These are phyloP conservation scores for Candida sojae DNA, from an alignment of 1,139 yeast species.

Conservation along the genomic window DNA sequence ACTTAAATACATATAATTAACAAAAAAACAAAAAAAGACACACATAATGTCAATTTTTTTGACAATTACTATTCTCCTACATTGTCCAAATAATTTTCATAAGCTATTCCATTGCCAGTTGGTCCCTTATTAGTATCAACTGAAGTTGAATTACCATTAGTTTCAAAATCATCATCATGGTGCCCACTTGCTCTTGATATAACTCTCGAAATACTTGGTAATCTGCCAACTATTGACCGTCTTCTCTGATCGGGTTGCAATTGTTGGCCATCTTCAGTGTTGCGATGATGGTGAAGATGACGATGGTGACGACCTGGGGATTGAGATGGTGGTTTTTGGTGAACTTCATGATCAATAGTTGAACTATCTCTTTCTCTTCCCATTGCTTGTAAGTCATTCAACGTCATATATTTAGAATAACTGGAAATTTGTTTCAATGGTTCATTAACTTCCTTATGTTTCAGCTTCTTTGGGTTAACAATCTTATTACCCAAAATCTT, in stretches of 20 bases:
- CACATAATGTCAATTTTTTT: not conserved
- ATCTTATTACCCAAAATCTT: slow-evolving; percentile 79
- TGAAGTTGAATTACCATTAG: not conserved
- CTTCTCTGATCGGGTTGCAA: not conserved
- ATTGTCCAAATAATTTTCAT: slow-evolving; percentile 1
- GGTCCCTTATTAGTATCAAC: not conserved
- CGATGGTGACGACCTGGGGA: slow-evolving; percentile 1
- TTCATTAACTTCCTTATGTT: slow-evolving; percentile 22
- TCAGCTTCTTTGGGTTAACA: slow-evolving; percentile 33
- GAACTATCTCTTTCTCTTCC: slow-evolving; percentile 27
- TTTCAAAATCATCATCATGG: not conserved
- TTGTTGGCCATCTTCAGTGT: no score
- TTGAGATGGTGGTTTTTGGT: slow-evolving; percentile 11
- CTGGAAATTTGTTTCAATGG: slow-evolving; percentile 49
- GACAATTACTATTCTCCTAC: not conserved
- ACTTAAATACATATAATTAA: not conserved
- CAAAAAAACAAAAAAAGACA: not conserved
- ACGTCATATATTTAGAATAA: slow-evolving; percentile 39
- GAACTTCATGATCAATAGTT: slow-evolving; percentile 10
- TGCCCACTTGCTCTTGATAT: slow-evolving; percentile 2
- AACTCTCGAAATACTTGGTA: slow-evolving; percentile 2
- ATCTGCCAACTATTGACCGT: not conserved
- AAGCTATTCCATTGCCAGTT: not conserved
- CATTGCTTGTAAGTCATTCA: slow-evolving; percentile 40
- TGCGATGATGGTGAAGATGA: not conserved